Base-by-base conservation (phyloP, 1,139 yeast genomes). In the Yarrowia galli region DNA sequence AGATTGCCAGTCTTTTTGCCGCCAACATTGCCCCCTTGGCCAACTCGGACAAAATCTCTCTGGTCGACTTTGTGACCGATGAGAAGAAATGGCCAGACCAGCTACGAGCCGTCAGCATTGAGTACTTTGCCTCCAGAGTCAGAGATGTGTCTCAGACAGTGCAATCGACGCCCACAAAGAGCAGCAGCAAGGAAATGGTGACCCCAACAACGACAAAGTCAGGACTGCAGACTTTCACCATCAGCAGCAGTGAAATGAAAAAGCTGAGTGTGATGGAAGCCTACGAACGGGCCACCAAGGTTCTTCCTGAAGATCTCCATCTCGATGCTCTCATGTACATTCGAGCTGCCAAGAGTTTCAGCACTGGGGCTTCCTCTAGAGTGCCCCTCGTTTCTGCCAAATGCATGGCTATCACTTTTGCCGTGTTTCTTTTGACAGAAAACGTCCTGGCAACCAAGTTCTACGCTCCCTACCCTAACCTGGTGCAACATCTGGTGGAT, bases 381-480 rank as follows among this genome's bases (percentile, higher is more conserved):
- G 83, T 84, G 64, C 81, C 85, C 68, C 80, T 93, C 45, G 82
- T 89, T 15, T 83, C 84, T 49, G 82, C 87, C 69, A 92, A 91
- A 76, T 85, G 90, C 72, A 80, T 85, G 67, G 87, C 97, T 0
- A 81, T 89, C 51, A 90, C 91, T 0, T 84, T 87, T 71, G 80
- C 86, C 67, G 85, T 87, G 67, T 85, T 87, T 51, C 83, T 84
- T 51, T 79, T 78, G 67, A 75, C 77, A 12, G 83, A 83, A 32
- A 79, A 79, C 35, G 81, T 79, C 53, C 84, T 90, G 25, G 85
- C 89, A 4, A 83, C 91, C 13, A 82, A 86, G 68, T 81, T 92
- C 23, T 87, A 91, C 73, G 92, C 89, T 71, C 81, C 87, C 2
- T 93, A 91, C 72, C 96, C 97, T 9, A 87, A 89, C 72, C 81